Percentiles rank a stretch among this genome's conserved stretches.
phyloP scores from a whole-genome alignment of 352 stramenopile species.

The Globisporangium emineosum region DNA sequence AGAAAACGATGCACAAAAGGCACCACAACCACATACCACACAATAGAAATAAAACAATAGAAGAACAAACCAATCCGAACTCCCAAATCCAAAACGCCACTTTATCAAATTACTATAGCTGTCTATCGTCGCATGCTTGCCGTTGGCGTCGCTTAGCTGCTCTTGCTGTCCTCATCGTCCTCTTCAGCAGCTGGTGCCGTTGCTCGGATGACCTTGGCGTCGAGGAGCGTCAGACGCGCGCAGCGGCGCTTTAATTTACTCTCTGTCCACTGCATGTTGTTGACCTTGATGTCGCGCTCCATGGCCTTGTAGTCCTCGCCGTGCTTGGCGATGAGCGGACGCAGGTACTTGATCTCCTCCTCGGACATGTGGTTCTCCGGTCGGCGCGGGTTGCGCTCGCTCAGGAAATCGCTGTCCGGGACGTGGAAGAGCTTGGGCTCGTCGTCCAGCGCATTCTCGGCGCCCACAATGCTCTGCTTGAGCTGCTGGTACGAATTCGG shows the following conservation, averaged over 20 bases:
- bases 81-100: constrained; percentile 9
- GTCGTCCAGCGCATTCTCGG: constrained; percentile 55
- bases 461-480: constrained; percentile 38
- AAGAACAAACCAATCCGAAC: constrained; percentile 4
- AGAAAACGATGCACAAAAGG: constrained; percentile 8
- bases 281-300: constrained; percentile 79
- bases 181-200: constrained; percentile 12
- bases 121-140: constrained; percentile 7
- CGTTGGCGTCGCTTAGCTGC: constrained; percentile 17
- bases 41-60: constrained; percentile 12
- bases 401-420: constrained; percentile 76
- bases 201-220: constrained; percentile 68
- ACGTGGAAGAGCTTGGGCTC: constrained; percentile 64
- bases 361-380: constrained; percentile 77
- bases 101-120: constrained; percentile 18
- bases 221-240: constrained; percentile 66
- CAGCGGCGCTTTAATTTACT: constrained; percentile 69
- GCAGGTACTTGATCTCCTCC: constrained; percentile 76
- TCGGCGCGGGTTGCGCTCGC: constrained; percentile 67
- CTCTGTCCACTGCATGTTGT: constrained; percentile 84
- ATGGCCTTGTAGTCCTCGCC: constrained; percentile 75
- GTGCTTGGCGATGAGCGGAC: constrained; percentile 65
- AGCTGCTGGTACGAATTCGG: constrained; percentile 61
- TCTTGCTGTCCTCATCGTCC: constrained; percentile 18
- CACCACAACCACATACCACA: background rate